Base-by-base conservation (phyloP, 2,329 filamentous ascomycete species). In the Furcasterigmium furcatum region DNA sequence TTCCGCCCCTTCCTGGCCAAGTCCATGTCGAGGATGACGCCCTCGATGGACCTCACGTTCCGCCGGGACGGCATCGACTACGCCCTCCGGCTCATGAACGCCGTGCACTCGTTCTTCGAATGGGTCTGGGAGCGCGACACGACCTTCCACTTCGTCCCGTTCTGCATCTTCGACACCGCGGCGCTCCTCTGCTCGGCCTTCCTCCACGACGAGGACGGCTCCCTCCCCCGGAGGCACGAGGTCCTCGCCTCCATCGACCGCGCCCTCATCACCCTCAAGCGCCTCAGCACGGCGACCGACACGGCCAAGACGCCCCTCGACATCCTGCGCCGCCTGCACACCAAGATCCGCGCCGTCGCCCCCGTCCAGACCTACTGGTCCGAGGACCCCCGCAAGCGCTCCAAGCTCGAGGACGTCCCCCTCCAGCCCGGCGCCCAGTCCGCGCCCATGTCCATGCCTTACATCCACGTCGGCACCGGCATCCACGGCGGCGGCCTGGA, bases 161-260 rank as follows among this genome's bases (percentile, higher is more conserved):
- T 77, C 46, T 63, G 65, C 36, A 68, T 77, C 25, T 79, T 79
- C 39, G 73, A 79, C 48, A 74, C 72, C 0, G 67, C 73, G 1
- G 72, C 75, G 1, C 61, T 75, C 16, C 55, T 78, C 5, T 77
- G 72, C 58, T 77, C 74, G 1, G 70, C 74, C 3, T 60, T 79
- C 7, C 64, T 77, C 5, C 74, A 79, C 47, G 76, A 79, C 46
- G 55, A 60, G n/a, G 61, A 70, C 24, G 52, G 56, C 16, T 61
- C 56, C 12, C 58, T 77, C 4, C 65, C 67, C 5, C 63, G 62
- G 12, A 68, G 70, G 12, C 59, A 67, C 2, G 64, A 71, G 14
- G 61, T 73, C 24, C 19, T 41, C 16, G 16, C 16, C n/a, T 16
- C 25, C 25, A 29, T 41, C 20, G 39, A 41, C 18, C 39, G 25